Evolutionary conservation across 2,329 filamentous ascomycete genomes (phyloP).

Genomic region (Cyphellophora attinorum): DNA sequence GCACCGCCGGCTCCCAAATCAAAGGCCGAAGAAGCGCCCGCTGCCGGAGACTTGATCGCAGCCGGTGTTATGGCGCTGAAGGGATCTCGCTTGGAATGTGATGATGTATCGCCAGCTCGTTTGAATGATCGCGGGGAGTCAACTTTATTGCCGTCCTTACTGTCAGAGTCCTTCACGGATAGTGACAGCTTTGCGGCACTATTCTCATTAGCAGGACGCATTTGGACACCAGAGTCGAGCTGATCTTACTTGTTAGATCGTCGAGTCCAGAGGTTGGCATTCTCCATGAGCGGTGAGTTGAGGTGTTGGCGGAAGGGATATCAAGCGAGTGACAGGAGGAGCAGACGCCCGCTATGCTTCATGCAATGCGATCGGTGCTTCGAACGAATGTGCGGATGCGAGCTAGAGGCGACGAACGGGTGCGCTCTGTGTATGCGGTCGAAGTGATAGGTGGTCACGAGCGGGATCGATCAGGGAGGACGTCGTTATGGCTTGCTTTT

Average conservation of each 20-base stretch:
- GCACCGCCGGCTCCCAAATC: conserved; percentile 89
- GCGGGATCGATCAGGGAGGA: too few species aligned
- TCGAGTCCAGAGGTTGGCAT: conserved; percentile 41
- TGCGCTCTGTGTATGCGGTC: too few species aligned
- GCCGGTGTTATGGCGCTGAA: conserved; percentile 68
- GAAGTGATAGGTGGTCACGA: too few species aligned
- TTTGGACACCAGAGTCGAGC: too few species aligned
- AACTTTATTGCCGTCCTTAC: conserved; percentile 46
- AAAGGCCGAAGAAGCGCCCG: conserved; percentile 76
- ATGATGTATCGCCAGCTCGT: conserved; percentile 64
- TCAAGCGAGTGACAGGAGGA: too few species aligned
- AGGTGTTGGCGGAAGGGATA: too few species aligned
- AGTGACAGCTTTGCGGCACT: conserved; percentile 87
- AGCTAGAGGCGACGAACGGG: too few species aligned
- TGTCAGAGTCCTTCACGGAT: conserved; percentile 56
- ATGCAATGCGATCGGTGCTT: too few species aligned
- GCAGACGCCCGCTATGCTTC: too few species aligned
- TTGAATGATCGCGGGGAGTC: conserved; percentile 56
- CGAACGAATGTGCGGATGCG: too few species aligned
- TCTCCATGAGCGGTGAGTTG: conserved; percentile 31
- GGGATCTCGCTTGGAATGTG: conserved; percentile 65
- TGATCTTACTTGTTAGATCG: too few species aligned
- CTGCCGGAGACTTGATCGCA: conserved; percentile 63
- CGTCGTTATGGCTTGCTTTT: too few species aligned
- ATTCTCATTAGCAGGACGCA: conserved; percentile 15